phyloP scores from a whole-genome alignment of 441 rosid species.

The Biscutella laevigata region DNA sequence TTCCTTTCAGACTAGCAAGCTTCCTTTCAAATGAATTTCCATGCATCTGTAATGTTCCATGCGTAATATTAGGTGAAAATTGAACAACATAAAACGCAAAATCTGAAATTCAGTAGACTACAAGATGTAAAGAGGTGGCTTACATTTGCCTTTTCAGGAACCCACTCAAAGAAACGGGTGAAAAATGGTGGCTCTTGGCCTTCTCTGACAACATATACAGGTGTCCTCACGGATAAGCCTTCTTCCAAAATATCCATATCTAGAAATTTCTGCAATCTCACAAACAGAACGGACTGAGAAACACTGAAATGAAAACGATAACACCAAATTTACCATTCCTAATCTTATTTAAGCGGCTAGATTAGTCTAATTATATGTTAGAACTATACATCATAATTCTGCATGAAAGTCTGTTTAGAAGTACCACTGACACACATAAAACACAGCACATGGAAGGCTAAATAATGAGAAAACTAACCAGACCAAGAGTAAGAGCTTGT shows the following conservation, averaged over 20 bases:
- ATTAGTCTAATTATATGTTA: not conserved
- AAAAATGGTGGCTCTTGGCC: conserved; percentile 74
- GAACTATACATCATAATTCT: not conserved
- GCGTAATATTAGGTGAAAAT: not conserved
- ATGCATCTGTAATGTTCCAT: conserved; percentile 42
- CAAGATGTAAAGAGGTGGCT: conserved; percentile 22
- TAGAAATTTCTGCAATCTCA: conserved; percentile 58
- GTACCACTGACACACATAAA: not conserved
- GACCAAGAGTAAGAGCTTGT: conserved; percentile 53
- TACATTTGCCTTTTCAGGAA: conserved; percentile 63
- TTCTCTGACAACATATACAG: conserved; percentile 62
- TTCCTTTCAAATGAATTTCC: conserved; percentile 92
- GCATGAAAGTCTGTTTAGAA: not conserved
- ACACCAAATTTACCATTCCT: not conserved
- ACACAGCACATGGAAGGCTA: not conserved
- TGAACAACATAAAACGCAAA: not conserved
- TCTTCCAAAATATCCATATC: conserved; percentile 48
- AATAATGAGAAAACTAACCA: conserved; percentile 32
- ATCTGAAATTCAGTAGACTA: not conserved
- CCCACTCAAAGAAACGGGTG: conserved; percentile 79
- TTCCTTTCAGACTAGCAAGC: conserved; percentile 60
- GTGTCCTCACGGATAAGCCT: conserved; percentile 46
- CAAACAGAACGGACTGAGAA: conserved; percentile 2
- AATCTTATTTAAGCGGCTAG: not conserved
- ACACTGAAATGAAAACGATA: not conserved